These are phyloP conservation scores for Yamadazyma kitorensis DNA, from an alignment of 805 yeast genomes.

Conservation along the genomic window DNA sequence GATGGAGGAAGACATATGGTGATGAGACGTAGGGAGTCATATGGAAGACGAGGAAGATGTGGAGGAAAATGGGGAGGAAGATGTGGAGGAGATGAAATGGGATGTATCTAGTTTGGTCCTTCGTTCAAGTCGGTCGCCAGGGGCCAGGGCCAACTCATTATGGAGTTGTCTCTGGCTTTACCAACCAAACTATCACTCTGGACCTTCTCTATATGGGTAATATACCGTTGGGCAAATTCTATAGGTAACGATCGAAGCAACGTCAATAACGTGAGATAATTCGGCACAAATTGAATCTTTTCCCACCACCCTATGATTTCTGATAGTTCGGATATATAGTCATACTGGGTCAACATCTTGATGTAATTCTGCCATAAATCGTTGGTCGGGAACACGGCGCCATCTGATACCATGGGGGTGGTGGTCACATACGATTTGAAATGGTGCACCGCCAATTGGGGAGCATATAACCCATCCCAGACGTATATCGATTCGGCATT, in stretches of 20 bases:
- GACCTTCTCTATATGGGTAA: constrained; percentile 30
- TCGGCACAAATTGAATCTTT: constrained; percentile 41
- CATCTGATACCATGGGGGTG: constrained; percentile 14
- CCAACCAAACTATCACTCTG: constrained; percentile 14
- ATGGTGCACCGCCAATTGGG: constrained; percentile 60
- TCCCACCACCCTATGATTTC: constrained; percentile 57
- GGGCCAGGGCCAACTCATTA: constrained; percentile 36
- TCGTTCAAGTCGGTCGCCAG: constrained; percentile 16
- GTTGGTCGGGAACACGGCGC: constrained; percentile 40
- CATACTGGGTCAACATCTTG: constrained; percentile 44
- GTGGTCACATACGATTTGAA: constrained; percentile 42
- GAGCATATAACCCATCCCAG: constrained; percentile 35
- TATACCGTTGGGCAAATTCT: constrained; percentile 35
- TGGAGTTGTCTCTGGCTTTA: constrained; percentile 4
- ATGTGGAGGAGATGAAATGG: too few species aligned
- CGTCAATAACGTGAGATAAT: constrained; percentile 34
- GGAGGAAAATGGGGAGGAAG: too few species aligned
- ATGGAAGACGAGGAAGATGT: too few species aligned
- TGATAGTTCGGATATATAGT: constrained; percentile 47
- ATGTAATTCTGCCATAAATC: constrained; percentile 54
- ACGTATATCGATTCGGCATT: constrained; percentile 20
- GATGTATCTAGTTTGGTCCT: not conserved
- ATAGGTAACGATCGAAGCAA: constrained; percentile 37
- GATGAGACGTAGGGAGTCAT: too few species aligned
- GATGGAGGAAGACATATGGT: too few species aligned